Base-by-base conservation (phyloP, 2,329 filamentous ascomycete genomes). In the Coniochaeta hoffmannii region DNA sequence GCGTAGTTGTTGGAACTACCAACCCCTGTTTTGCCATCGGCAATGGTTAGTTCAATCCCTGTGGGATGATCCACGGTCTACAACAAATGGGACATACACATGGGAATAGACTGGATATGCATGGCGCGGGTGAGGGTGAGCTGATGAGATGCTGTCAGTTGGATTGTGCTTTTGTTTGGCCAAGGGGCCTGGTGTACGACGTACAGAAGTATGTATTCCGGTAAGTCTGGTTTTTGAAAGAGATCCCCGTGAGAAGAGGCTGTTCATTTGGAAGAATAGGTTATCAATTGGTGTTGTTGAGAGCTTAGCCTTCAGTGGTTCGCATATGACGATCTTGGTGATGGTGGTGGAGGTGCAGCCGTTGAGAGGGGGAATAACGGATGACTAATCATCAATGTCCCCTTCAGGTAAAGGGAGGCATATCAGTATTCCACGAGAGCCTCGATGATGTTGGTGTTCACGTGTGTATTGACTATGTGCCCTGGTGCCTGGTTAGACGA, bases 61-160 rank as follows among this genome's bases (percentile, higher is more conserved):
- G 38, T 32, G 10, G 14, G 31, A 2, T 30, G 46, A 34, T 15
- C 19, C 1, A 4, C 6, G 22, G 5, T 8, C 4, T 41, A 14
- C 11, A 41, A 11, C 17, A 11, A 1, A 26, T 5, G 41, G 14
- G 8, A 76, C 85, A 67, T 82, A 91, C 89, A 93, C 88, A 94
- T 93, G 56, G 89, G 88, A 73, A 94, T 93, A 63, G 88, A 88
- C 73, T 89, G 82, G 74, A 93, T 87, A 82, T 93, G 88, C 89
- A 94, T 94, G 62, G 74, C 74, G 73, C 80, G 79, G 54, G 65
- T 56, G 56, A 60, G 61, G 53, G 64, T 61, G 56, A 65, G 65
- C 70, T 73, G 57, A 62, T 59, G 64, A 66, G 32, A 53, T 28
- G 41, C 15, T 19, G 41, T 44, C 38, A 44, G 19, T 8, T 28